Base-by-base conservation (phyloP, 768 basidiomycete genomes). In the Boletus rubescentipes region DNA sequence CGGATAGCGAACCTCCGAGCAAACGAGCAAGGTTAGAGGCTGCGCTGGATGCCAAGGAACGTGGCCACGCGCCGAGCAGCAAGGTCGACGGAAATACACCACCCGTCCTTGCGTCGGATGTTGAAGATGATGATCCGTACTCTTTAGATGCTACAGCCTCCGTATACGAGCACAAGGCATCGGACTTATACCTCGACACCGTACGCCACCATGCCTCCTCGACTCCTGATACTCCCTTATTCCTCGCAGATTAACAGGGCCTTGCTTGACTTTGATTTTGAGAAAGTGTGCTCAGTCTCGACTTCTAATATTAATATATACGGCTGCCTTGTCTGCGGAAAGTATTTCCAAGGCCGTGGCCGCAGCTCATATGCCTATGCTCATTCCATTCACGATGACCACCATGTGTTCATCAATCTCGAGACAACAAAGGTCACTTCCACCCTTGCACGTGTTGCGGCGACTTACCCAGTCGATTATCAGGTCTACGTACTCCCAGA, bases 401-500 rank as follows among this genome's bases (percentile, higher is more conserved):
- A 99, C 68, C 94, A 98, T 66, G 97, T 98, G 52, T 99, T 94
- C 79, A 91, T 99, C 64, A 94, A 98, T 72, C 80, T 98, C 31
- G 88, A 91, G 64, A 92, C 93, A 5, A 86, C 90, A 53, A 96
- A 95, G 85, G 96, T 61, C 55, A 57, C 29, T 60, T 50, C 16
- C 51, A 46, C 54, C 49, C 40, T 57, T 14, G 44, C 53, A 60
- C 57, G 63, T 60, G 58, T 51, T 49, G 21, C 55, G 54, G 52
- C 41, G 49, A 48, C 55, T 64, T 53, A 63, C 31, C 20, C 55
- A 45, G n/a, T 46, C 51, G 9, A 59, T 54, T 51, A 63, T 58
- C 44, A 98, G 93, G 95, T 98, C 58, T 98, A 94, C 69, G 90
- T 99, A 32, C 81, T 99, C 14, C 97, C 97, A 47, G 97, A 99